phyloP scores from a whole-genome alignment of 2,329 filamentous ascomycete species.

The Penicillium sp. region DNA sequence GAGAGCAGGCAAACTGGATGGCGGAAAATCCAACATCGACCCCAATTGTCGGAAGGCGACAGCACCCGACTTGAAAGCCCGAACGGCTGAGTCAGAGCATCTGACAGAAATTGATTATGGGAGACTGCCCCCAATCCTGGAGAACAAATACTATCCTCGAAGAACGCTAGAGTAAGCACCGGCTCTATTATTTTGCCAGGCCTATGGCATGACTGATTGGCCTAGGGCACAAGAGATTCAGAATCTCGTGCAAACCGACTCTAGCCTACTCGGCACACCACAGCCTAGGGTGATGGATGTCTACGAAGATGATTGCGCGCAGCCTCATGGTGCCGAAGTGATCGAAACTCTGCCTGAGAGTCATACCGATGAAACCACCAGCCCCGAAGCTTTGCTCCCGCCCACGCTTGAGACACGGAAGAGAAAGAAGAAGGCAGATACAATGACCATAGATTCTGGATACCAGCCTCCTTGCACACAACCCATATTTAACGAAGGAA shows the following conservation, averaged over 20 bases:
- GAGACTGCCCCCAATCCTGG: conserved; percentile 57
- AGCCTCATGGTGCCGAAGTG: too few relatives aligned
- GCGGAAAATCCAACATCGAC: conserved; percentile 13
- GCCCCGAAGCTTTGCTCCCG: conserved; percentile 23
- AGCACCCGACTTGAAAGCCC: conserved; percentile 16
- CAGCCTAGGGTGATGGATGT: conserved; percentile 20
- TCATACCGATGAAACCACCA: conserved; percentile 9
- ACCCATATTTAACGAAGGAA: conserved; percentile 1
- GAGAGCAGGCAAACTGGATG: conserved; percentile 23
- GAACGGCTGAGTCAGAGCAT: conserved; percentile 15
- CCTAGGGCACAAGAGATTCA: conserved; percentile 38
- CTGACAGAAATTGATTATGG: conserved; percentile 28
- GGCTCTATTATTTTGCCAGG: background rate
- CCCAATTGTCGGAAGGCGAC: conserved; percentile 11
- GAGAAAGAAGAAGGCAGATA: conserved; percentile 23
- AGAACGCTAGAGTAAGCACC: conserved; percentile 53
- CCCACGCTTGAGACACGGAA: conserved; percentile 34
- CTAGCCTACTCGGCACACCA: conserved; percentile 29
- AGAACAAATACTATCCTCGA: conserved; percentile 59
- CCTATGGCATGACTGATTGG: background rate
- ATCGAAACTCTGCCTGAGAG: conserved; percentile 4
- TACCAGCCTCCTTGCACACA: background rate
- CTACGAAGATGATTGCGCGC: too few relatives aligned
- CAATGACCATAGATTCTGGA: background rate
- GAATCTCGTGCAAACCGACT: conserved; percentile 25